Conservation (phyloP, 192 early-diverging fungal genomes). For the Backusella tarrabulga region DNA sequence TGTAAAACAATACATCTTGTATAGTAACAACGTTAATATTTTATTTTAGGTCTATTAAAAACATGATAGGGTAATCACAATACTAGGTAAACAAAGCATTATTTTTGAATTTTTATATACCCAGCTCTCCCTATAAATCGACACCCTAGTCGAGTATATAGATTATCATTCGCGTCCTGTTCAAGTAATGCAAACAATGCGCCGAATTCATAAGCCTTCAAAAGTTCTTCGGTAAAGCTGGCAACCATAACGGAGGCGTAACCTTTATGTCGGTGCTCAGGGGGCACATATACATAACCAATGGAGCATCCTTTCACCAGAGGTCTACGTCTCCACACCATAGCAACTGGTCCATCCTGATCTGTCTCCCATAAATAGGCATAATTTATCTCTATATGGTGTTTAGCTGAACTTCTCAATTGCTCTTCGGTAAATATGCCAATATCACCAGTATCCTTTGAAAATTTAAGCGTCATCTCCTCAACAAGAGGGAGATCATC, state of each 20-base stretch:
- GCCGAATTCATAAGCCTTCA: not conserved
- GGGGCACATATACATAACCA: not conserved
- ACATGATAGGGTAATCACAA: not conserved
- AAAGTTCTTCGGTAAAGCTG: not conserved
- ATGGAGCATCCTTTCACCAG: not conserved
- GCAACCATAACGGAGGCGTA: not conserved
- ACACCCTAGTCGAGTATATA: not conserved
- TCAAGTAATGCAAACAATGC: not conserved
- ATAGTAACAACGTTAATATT: not conserved
- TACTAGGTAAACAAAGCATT: not conserved
- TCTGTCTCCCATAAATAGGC: not conserved
- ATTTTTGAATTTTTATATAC: not conserved
- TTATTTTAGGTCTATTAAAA: not conserved
- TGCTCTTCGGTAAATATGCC: not conserved
- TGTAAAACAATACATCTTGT: not conserved
- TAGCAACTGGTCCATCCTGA: not conserved
- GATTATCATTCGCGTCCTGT: not conserved
- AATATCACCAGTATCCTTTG: not conserved
- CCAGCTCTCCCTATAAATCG: not conserved
- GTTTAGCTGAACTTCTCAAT: not conserved
- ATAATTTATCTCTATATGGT: not conserved
- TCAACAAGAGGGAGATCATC: not conserved
- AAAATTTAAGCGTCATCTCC: not conserved
- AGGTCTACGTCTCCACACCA: conserved; percentile 2
- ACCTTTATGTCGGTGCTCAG: not conserved